Conservation (phyloP, 2,329 filamentous ascomycete genomes). For the Xylariaceae sp. region DNA sequence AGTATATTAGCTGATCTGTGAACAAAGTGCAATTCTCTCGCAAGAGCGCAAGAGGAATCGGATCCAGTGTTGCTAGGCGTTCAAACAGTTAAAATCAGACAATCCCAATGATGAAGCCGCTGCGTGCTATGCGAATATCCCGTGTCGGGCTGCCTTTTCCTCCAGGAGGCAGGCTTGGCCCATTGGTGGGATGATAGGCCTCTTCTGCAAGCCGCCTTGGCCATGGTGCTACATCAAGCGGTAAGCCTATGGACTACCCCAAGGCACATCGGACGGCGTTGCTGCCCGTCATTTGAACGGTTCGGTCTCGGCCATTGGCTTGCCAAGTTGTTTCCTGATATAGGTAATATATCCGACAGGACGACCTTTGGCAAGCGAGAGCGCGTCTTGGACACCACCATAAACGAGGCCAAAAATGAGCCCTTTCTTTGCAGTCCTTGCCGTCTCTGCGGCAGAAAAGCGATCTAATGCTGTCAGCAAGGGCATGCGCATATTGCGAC, state of each 20-base stretch:
- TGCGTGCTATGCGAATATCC: too few species aligned
- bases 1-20: not conserved
- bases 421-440: slow-evolving; percentile 73
- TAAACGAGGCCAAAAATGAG: slow-evolving; percentile 73
- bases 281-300: not conserved
- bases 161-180: not conserved
- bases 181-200: not conserved
- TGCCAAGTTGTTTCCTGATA: slow-evolving; percentile 42
- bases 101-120: too few species aligned
- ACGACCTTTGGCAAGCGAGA: slow-evolving; percentile 64
- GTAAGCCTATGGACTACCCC: not conserved
- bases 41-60: not conserved
- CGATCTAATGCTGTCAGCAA: slow-evolving; percentile 50
- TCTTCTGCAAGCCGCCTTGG: not conserved
- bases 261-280: not conserved
- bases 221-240: not conserved
- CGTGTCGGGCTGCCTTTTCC: not conserved
- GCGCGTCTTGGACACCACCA: slow-evolving; percentile 71
- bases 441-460: slow-evolving; percentile 70
- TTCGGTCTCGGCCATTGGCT: slow-evolving; percentile 19
- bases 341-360: slow-evolving; percentile 70
- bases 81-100: too few species aligned
- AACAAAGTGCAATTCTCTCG: not conserved
- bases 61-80: too few species aligned
- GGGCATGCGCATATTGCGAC: slow-evolving; percentile 1